Evolutionary conservation across 257 asterid genomes (phyloP).

Genomic region (Solanum pinnatisectum): DNA sequence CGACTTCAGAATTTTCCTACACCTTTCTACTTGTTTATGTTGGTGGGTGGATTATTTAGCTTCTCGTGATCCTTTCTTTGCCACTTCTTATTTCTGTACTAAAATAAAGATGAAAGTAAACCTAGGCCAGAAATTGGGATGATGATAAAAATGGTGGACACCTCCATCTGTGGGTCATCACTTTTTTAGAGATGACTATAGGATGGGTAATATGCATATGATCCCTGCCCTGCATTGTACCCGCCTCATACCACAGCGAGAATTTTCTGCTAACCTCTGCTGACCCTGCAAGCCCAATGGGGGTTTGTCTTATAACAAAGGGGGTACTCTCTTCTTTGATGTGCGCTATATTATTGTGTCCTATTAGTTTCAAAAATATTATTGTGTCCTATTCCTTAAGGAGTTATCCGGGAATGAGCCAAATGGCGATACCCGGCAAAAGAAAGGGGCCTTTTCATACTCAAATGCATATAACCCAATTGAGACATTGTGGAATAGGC

Average conservation of each 20-base stretch:
- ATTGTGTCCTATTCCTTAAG: background rate
- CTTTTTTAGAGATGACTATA: background rate
- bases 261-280: background rate
- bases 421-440: background rate
- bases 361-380: no score
- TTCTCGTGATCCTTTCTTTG: background rate
- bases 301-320: background rate
- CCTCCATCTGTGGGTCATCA: background rate
- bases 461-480: no score
- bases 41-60: background rate
- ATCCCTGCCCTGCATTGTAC: background rate
- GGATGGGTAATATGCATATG: background rate
- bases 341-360: background rate
- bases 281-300: background rate
- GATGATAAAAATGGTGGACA: background rate
- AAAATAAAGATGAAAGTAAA: background rate
- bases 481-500: no score
- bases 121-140: background rate
- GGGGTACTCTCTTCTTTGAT: background rate
- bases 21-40: background rate
- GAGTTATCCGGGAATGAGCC: background rate
- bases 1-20: background rate
- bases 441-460: background rate
- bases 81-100: background rate
- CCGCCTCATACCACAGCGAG: background rate